Evolutionary conservation across 805 yeast genomes (phyloP), one percentile per base, ranked within the genome.

Genomic region (Zygosaccharomyces bisporus): DNA sequence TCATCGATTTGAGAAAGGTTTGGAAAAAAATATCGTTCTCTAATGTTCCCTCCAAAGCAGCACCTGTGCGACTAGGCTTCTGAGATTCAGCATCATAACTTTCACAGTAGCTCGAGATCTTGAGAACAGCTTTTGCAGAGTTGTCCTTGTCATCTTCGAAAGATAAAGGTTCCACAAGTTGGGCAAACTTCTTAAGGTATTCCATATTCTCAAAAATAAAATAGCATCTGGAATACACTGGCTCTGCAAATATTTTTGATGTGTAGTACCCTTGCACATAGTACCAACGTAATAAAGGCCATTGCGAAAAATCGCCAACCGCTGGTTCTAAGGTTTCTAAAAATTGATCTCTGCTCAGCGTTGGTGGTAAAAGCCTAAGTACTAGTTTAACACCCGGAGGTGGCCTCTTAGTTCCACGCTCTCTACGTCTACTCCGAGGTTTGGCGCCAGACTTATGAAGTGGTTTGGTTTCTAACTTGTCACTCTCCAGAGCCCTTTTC

Each of bases 351-450:
- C 65, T 64, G 1, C 62, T 58, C 41, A 69, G 52, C 39, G 59
- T 54, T 2, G 79, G 76, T 9, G 80, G 80, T 31, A 76, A 54
- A n/a, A 66, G 49, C 33, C 80, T 63, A 4, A 74, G 30, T 7
- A 69, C 68, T 4, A 70, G 43, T 46, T 62, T 68, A 20, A 47
- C 45, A 3, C 50, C 48, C 3, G 39, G 27, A 18, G 30, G 39
- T 4, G 34, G 44, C 36, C 43, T 39, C 20, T 38, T 41, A 29
- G 30, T 27, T 12, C 51, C 42, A 18, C 48, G 40, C 30, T 47
- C 51, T 31, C 48, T 44, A 14, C 51, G 33, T 39, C 50, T 46
- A 25, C 31, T 29, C 30, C 39, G 35, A 7, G 12, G 25, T 13
- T 23, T 31, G 14, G 21, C 14, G 18, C 39, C 39, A 20, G 36